phyloP scores from a whole-genome alignment of 441 rosid species.

The Dalechampia spathulata region DNA sequence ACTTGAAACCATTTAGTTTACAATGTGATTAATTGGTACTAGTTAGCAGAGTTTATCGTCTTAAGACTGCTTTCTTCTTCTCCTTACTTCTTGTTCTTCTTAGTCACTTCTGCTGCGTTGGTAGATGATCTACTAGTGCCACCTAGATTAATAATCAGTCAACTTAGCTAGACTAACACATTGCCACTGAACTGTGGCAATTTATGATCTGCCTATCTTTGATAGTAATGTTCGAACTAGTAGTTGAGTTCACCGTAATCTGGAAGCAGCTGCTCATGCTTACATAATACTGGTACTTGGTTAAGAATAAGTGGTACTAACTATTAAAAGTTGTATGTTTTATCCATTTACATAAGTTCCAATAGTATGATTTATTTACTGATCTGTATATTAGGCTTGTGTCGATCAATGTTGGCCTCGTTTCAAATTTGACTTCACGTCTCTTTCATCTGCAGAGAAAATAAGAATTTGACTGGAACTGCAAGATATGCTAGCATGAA shows the following conservation, averaged over 20 bases:
- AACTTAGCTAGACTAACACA: no score
- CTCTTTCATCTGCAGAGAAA: slow-evolving; percentile 59
- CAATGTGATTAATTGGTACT: no score
- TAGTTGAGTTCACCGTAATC: no score
- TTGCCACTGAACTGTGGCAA: neutral
- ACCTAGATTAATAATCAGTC: no score
- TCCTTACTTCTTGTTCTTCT: no score
- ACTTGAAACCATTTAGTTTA: no score
- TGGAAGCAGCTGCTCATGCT: no score
- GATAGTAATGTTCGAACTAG: no score
- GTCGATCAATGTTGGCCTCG: neutral
- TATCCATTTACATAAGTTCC: neutral
- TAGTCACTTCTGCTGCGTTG: neutral
- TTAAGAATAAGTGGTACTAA: neutral
- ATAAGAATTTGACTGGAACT: slow-evolving; percentile 93
- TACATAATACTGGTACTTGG: no score
- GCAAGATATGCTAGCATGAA: slow-evolving; percentile 99
- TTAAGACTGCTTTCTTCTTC: no score
- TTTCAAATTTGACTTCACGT: neutral
- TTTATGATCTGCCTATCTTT: neutral
- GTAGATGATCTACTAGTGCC: no score
- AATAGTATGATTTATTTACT: neutral
- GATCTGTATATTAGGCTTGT: neutral
- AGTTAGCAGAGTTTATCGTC: no score
- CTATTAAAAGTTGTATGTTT: neutral